These are phyloP conservation scores for Trametes maxima DNA, from an alignment of 768 basidiomycete genomes.

Conservation along the genomic window DNA sequence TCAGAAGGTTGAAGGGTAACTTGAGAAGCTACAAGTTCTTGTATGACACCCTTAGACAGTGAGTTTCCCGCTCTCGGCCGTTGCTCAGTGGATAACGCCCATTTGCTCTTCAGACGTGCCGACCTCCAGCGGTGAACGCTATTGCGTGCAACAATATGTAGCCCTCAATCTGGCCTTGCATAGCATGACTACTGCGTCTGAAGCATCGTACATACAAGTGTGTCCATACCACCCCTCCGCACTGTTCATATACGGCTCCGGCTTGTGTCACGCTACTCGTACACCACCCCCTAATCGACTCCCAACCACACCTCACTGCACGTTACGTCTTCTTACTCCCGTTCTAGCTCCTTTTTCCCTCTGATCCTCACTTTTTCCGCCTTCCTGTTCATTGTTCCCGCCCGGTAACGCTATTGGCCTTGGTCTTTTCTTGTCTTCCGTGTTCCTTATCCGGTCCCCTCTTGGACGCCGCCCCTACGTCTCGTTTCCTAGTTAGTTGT, in stretches of 20 bases:
- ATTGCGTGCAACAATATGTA: neutral
- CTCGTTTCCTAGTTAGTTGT: slow-evolving; percentile 11
- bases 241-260: slow-evolving; percentile 17
- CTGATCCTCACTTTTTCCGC: neutral
- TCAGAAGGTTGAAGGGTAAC: slow-evolving; percentile 90
- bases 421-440: neutral
- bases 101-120: slow-evolving; percentile 25
- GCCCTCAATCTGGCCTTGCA: neutral
- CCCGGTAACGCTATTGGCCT: slow-evolving; percentile 17
- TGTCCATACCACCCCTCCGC: slow-evolving; percentile 17
- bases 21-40: slow-evolving; percentile 91
- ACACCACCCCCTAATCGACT: slow-evolving; percentile 7
- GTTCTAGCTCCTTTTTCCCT: neutral
- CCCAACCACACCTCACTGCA: neutral
- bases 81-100: neutral
- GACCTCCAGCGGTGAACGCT: slow-evolving; percentile 31
- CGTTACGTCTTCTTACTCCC: neutral
- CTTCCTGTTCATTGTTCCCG: neutral
- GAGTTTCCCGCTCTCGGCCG: slow-evolving; percentile 36
- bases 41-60: slow-evolving; percentile 88
- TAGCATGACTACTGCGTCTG: slow-evolving; percentile 9
- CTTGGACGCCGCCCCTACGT: slow-evolving; percentile 4
- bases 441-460: neutral
- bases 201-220: slow-evolving; percentile 17
- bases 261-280: slow-evolving; percentile 9